phyloP scores from a whole-genome alignment of 2,329 filamentous ascomycete genomes.

The Dactylellina leptospora region DNA sequence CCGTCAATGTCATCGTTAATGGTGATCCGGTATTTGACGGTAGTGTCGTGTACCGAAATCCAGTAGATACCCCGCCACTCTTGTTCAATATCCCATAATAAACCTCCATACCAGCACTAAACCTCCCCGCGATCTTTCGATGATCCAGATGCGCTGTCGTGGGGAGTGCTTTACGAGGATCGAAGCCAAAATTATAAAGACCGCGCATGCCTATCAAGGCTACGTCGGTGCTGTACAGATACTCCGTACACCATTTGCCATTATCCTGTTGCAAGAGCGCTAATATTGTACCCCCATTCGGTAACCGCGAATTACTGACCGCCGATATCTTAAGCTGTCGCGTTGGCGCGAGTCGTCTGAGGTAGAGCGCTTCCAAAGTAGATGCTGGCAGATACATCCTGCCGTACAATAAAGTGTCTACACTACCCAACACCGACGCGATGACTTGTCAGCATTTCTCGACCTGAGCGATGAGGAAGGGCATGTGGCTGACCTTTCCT shows the following conservation, averaged over 20 bases:
- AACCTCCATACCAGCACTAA: slow-evolving; percentile 89
- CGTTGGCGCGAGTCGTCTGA: slow-evolving; percentile 78
- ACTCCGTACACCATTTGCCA: slow-evolving; percentile 87
- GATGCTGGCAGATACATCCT: slow-evolving; percentile 83
- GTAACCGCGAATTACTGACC: slow-evolving; percentile 75
- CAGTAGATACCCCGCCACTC: slow-evolving; percentile 87
- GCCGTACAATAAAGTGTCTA: slow-evolving; percentile 75
- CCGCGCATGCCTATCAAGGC: slow-evolving; percentile 86
- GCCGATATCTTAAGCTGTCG: slow-evolving; percentile 82
- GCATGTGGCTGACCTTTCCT: slow-evolving; percentile 60
- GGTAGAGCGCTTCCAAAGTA: slow-evolving; percentile 83
- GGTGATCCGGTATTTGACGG: slow-evolving; percentile 83
- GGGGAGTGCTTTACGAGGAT: slow-evolving; percentile 63
- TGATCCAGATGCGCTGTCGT: slow-evolving; percentile 58
- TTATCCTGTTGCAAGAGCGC: slow-evolving; percentile 81
- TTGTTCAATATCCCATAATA: slow-evolving; percentile 98
- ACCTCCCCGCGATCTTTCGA: slow-evolving; percentile 77
- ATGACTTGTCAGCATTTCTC: slow-evolving; percentile 19
- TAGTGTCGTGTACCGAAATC: slow-evolving; percentile 86
- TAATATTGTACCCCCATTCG: slow-evolving; percentile 73
- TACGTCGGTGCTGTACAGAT: slow-evolving; percentile 90
- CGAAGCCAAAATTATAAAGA: slow-evolving; percentile 91
- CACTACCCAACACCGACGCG: slow-evolving; percentile 46
- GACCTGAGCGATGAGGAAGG: background rate
- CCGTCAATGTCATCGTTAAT: slow-evolving; percentile 88